Conservation (phyloP, 768 basidiomycete species). For the Chalciporus chontae region DNA sequence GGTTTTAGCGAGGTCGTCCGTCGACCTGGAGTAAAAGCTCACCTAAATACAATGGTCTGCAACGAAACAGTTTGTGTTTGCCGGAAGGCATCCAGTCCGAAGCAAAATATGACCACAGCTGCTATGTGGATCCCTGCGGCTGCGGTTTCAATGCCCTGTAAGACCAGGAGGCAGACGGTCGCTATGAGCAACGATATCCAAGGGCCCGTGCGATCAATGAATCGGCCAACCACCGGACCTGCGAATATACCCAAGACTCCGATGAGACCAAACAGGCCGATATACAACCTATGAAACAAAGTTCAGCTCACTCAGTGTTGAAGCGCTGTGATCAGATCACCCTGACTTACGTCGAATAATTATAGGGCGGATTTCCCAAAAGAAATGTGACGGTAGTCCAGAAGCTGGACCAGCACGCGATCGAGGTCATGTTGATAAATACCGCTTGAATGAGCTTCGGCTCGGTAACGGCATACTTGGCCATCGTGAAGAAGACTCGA, state of each 20-base stretch:
- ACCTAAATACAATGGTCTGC: conserved; percentile 22
- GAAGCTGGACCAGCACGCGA: conserved; percentile 30
- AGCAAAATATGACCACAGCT: conserved; percentile 35
- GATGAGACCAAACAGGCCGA: conserved; percentile 48
- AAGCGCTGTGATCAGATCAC: not conserved
- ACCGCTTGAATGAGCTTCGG: conserved; percentile 36
- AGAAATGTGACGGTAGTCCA: conserved; percentile 44
- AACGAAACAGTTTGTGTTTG: conserved; percentile 38
- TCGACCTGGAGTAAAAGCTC: not conserved
- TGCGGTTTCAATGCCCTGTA: conserved; percentile 33
- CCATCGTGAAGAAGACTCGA: conserved; percentile 35
- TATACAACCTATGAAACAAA: conserved; percentile 19
- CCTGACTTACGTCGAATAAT: conserved; percentile 27
- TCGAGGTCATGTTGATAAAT: conserved; percentile 21
- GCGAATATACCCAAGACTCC: conserved; percentile 36
- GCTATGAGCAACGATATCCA: conserved; percentile 40
- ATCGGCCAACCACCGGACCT: conserved; percentile 19
- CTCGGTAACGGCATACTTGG: conserved; percentile 37
- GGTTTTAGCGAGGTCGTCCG: not conserved
- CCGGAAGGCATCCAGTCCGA: conserved; percentile 36
- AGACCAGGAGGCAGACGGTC: conserved; percentile 24
- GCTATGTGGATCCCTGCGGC: conserved; percentile 37
- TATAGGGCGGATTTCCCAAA: conserved; percentile 35
- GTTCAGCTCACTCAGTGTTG: not conserved
- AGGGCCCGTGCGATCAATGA: conserved; percentile 31